These are phyloP conservation scores for Claviceps arundinis DNA, from an alignment of 2,329 filamentous ascomycete species.

Conservation along the genomic window DNA sequence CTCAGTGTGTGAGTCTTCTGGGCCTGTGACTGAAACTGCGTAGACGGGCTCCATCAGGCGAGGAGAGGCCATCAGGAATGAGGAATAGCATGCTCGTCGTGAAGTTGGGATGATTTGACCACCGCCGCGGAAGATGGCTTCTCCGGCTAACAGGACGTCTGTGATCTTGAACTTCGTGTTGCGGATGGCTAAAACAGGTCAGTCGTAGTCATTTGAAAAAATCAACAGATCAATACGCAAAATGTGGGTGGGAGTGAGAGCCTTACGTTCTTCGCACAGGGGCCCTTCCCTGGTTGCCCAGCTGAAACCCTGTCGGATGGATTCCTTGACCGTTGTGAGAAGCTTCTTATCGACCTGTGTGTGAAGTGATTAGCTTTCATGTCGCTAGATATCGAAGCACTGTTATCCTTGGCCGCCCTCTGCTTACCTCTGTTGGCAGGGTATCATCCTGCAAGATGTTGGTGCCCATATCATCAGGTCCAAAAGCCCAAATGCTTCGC, in stretches of 20 bases:
- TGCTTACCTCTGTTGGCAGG: conserved; percentile 63
- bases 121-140: conserved; percentile 88
- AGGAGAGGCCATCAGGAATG: conserved; percentile 92
- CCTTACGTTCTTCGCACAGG: conserved; percentile 87
- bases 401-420: too few relatives aligned
- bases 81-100: conserved; percentile 83
- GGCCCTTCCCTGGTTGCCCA: conserved; percentile 95
- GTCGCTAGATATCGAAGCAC: neutral
- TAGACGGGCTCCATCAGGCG: conserved; percentile 96
- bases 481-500: conserved; percentile 96
- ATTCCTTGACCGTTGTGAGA: conserved; percentile 76
- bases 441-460: conserved; percentile 98
- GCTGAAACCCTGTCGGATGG: conserved; percentile 87
- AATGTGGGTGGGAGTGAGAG: conserved; percentile 13
- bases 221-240: neutral
- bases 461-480: conserved; percentile 83
- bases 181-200: conserved; percentile 56
- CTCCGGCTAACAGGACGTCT: conserved; percentile 71
- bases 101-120: conserved; percentile 96
- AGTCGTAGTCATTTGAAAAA: neutral
- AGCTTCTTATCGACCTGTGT: conserved; percentile 76
- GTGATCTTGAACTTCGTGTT: conserved; percentile 97
- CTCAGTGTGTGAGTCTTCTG: conserved; percentile 74
- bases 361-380: neutral
- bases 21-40: conserved; percentile 81